Conservation (phyloP, 2,329 filamentous ascomycete species). For the Scedosporium boydii region DNA sequence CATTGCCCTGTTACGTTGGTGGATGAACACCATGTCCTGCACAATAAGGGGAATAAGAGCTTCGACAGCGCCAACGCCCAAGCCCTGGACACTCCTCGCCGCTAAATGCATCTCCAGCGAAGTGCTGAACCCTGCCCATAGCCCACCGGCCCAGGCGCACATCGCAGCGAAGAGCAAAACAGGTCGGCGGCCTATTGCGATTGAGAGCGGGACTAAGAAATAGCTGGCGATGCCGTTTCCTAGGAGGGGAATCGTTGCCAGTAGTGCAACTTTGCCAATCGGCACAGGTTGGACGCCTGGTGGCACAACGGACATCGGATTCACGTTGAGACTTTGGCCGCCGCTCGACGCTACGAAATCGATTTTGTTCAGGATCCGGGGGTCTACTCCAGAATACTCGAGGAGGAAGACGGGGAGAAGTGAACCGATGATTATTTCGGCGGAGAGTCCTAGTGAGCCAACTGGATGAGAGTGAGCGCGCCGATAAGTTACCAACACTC, state of each 20-base stretch:
- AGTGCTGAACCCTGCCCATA: constrained; percentile 24
- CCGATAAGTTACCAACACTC: neutral
- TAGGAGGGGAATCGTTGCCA: constrained; percentile 24
- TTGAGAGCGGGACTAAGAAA: constrained; percentile 27
- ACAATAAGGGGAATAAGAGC: constrained; percentile 27
- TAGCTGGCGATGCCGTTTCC: constrained; percentile 25
- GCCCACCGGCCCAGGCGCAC: constrained; percentile 23
- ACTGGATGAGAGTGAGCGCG: neutral
- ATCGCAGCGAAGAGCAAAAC: constrained; percentile 22
- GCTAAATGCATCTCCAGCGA: constrained; percentile 20
- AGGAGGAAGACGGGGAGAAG: constrained; percentile 24
- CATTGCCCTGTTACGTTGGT: constrained; percentile 25
- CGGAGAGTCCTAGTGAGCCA: constrained; percentile 5
- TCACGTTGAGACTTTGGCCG: constrained; percentile 10
- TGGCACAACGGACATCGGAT: constrained; percentile 20
- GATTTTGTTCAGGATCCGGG: constrained; percentile 18
- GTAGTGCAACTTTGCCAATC: constrained; percentile 18
- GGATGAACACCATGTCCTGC: constrained; percentile 28
- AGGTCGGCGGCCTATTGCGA: constrained; percentile 24
- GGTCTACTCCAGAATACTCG: constrained; percentile 23
- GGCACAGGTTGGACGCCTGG: constrained; percentile 18
- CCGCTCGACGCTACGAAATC: constrained; percentile 12
- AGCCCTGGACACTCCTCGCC: constrained; percentile 22
- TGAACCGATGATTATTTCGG: constrained; percentile 17
- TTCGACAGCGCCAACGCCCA: constrained; percentile 25